Base-by-base conservation (phyloP, 2,329 filamentous ascomycete genomes). In the Talaromyces sp. region DNA sequence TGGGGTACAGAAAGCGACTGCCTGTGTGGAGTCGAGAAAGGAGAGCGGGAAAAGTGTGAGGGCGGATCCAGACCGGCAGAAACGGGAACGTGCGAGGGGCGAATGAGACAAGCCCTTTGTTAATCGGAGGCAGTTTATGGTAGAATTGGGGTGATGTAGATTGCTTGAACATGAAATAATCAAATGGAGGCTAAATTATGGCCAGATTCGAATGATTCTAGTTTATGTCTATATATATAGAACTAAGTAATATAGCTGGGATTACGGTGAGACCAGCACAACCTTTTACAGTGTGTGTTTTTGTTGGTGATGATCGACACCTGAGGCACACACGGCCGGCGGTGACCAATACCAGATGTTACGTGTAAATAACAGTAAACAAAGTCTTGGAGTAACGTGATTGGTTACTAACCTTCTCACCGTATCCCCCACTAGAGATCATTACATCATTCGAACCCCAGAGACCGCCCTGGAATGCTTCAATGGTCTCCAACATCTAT, bases 1-100 rank as follows among this genome's bases (percentile, higher is more conserved):
- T 53, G 44, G 52, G 52, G 53, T 52, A 45, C n/a, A 43, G 55
- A 58, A 61, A 54, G 56, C 57, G 55, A 55, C 40, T 59, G 59
- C 55, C 59, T 61, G 27, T 58, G 57, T 60, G 59, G 57, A 62
- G 61, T 57, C 47, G 40, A 57, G 61, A 64, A 64, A 63, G 61
- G 61, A 57, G 61, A 58, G 56, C 60, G 62, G 62, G 60, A 64
- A 64, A 64, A 64, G 44, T 64, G 60, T 57, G 62, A 63, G 46
- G 35, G 56, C 57, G 55, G 53, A 62, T 61, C 56, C 40, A 56
- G 57, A 52, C 55, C 55, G 58, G 35, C 60, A 61, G 58, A 61
- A 63, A 45, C 43, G 27, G 46, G 46, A 49, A 49, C 46, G 46
- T 42, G 46, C 46, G 46, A 49, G 46, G 46, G 39, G 40, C 47